These are phyloP conservation scores for Arctium minus DNA, from an alignment of 129 eudicot genomes.

Conservation along the genomic window DNA sequence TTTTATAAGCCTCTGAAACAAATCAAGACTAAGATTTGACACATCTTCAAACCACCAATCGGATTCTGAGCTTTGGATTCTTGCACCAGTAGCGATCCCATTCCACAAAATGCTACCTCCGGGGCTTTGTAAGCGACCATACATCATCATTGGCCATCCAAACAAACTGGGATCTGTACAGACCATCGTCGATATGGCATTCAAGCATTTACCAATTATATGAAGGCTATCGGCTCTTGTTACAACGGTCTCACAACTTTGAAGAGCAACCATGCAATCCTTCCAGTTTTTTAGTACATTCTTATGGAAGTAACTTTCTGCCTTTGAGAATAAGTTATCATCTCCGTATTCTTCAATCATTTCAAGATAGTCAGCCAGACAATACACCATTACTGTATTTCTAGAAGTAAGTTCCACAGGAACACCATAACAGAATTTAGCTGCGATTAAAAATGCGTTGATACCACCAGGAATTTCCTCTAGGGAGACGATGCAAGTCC, in stretches of 20 bases:
- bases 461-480: conserved; percentile 72
- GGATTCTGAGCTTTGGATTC: conserved; percentile 58
- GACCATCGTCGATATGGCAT: conserved; percentile 64
- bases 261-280: conserved; percentile 74
- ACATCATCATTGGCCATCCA: conserved; percentile 97
- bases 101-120: conserved; percentile 97
- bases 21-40: conserved; percentile 50
- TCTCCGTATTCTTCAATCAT: conserved; percentile 76
- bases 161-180: conserved; percentile 74
- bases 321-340: conserved; percentile 53
- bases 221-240: conserved; percentile 54
- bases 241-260: conserved; percentile 46
- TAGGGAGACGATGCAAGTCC: conserved; percentile 25
- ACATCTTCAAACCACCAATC: conserved; percentile 95
- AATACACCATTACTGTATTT: conserved; percentile 58
- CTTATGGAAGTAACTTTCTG: conserved; percentile 65
- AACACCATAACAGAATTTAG: conserved; percentile 68
- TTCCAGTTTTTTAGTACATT: conserved; percentile 64
- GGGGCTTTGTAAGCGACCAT: conserved; percentile 88
- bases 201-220: conserved; percentile 52
- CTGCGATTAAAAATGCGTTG: conserved; percentile 41
- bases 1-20: conserved; percentile 61
- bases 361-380: conserved; percentile 74
- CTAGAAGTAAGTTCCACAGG: conserved; percentile 60
- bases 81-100: conserved; percentile 89